Evolutionary conservation across 2,329 filamentous ascomycete genomes (phyloP), one percentile per base, ranked within the genome.

Genomic region (Ampelomyces quisqualis): DNA sequence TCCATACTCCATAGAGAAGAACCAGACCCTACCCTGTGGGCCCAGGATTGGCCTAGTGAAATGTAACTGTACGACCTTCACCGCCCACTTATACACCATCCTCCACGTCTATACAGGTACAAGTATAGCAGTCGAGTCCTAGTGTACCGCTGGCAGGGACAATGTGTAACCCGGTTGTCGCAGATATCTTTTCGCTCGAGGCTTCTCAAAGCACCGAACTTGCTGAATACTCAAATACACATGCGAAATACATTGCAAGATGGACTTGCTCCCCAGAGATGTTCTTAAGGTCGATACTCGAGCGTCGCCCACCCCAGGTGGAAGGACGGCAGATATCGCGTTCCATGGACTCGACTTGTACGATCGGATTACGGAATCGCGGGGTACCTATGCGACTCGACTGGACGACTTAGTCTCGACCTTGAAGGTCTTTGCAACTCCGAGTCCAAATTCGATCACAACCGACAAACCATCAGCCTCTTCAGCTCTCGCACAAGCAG

Each of bases 41-140:
- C 18, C 34, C 19, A 17, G n/a, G 15, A 30, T 6, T 4, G 20
- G 24, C 13, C 18, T 29, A 22, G 34, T 29, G 11, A 11, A 7
- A 37, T 22, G 26, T 37, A 31, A 38, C 26, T 24, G 32, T 48
- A 24, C 35, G 13, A 31, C 45, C n/a, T n/a, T 27, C 5, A 9
- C 23, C 29, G 17, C 13, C 23, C 20, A 31, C 27, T 39, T 19
- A 21, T 22, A 7, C 18, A n/a, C 21, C 10, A 4, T 24, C 4
- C 14, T 18, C 23, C 21, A 26, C 28, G 33, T 28, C 18, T 10
- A 36, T 36, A 32, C 20, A 13, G 34, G 19, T 19, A 30, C 36
- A 15, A 13, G 18, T 40, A 38, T 45, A 23, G 21, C 13, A 37
- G 8, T 34, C 30, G 42, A 45, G 20, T 23, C 14, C 20, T 22